Evolutionary conservation across 805 yeast genomes (phyloP).

Genomic region (Metschnikowia hibisci): DNA sequence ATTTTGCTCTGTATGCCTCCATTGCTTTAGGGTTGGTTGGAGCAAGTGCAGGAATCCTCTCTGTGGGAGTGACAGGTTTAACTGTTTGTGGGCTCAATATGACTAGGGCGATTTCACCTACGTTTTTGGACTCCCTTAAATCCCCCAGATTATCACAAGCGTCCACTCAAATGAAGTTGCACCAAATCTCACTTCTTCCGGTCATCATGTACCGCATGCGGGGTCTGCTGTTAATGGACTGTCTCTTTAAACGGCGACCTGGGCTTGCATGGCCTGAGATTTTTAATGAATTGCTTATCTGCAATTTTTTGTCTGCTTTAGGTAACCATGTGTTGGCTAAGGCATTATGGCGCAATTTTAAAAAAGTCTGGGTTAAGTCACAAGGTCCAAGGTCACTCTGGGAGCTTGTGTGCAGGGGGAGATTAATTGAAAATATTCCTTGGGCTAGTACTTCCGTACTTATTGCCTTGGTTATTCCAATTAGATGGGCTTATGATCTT

Average conservation of each 20-base stretch:
- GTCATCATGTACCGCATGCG: conserved; percentile 37
- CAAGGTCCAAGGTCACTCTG: background rate
- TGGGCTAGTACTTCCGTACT: conserved; percentile 30
- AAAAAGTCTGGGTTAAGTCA: background rate
- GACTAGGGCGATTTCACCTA: conserved; percentile 35
- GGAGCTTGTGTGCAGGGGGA: background rate
- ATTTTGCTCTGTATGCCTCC: conserved; percentile 28
- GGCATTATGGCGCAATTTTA: conserved; percentile 15
- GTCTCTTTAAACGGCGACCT: conserved; percentile 19
- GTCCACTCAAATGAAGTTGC: conserved; percentile 34
- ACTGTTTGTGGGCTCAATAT: conserved; percentile 36
- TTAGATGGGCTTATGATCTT: conserved; percentile 36
- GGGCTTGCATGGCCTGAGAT: conserved; percentile 17
- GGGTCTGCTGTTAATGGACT: conserved; percentile 26
- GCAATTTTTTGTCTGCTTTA: conserved; percentile 35
- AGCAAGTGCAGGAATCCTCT: conserved; percentile 37
- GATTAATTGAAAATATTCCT: conserved; percentile 22
- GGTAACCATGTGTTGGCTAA: conserved; percentile 32
- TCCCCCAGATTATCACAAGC: background rate
- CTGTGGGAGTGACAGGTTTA: conserved; percentile 38
- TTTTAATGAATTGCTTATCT: conserved; percentile 33
- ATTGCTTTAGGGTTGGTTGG: conserved; percentile 35
- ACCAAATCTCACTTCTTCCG: conserved; percentile 38
- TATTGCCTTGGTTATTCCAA: conserved; percentile 33
- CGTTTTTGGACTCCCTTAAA: conserved; percentile 25